Evolutionary conservation across 108 stramenopile species (phyloP), one percentile per base, ranked within the genome.

Genomic region (Fistulifera pelliculosa): DNA sequence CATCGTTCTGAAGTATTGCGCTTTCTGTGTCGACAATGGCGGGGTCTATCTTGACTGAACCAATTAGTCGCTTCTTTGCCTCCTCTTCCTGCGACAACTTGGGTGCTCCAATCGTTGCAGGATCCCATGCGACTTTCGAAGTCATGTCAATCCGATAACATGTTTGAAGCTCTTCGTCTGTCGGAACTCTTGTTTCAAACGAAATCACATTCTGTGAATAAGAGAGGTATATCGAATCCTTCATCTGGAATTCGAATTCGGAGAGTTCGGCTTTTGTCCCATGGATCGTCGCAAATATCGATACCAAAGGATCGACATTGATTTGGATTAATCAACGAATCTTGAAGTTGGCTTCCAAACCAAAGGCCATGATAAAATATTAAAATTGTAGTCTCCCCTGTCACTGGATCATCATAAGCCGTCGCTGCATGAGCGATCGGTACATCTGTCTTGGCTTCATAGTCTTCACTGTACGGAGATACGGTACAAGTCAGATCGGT

Each of bases 241-340:
- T 38, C 17, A 14, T 11, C 44, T 3, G 44, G 44, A 47, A 47
- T 10, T 7, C 21, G 21, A 18, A 47, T 3, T 7, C 28, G 17
- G 4, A 41, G 45, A 38, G 8, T 5, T 6, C 38, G 19, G 8
- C 19, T 28, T 35, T 35, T 11, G 18, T 61, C 31, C 16, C 17
- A 27, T 10, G 60, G 60, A 38, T 24, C 18, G 40, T 71, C 64
- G 25, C 47, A 39, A 26, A 71, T 44, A 8, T 17, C 17, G 13
- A 68, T 38, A 1, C 69, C 73, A 45, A 22, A 41, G 18, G 31
- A 17, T 41, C 74, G 60, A 0, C 62, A 12, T 38, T 75, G 69
- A 47, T 68, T 71, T 18, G 74, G 61, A 41, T 68, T 65, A 2
- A 76, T 38, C 8, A 76, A 31, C 19, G 23, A 40, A n/a, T 54